Evolutionary conservation across 2,329 filamentous ascomycete genomes (phyloP), one percentile per base, ranked within the genome.

Genomic region (Aspergillus luchuensis): DNA sequence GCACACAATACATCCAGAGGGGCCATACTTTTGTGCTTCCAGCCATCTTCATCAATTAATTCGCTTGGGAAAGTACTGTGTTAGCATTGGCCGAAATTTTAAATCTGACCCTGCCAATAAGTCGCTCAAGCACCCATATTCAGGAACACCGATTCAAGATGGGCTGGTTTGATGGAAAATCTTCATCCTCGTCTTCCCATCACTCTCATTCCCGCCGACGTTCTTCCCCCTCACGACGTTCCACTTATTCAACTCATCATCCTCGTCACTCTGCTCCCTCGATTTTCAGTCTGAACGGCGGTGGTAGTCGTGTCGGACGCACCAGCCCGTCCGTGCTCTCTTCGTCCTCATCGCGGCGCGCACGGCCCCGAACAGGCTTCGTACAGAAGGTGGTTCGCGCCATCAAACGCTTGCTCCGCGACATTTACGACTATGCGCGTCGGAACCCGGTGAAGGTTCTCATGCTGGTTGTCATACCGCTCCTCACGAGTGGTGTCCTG

Each of bases 361-460:
- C 91, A 17, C 79, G 82, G 3, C 91, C 94, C 2, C 90, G 94
- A 67, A 84, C 87, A 62, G 89, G 88, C 71, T 97, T 96, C 80
- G 78, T 97, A 64, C 80, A 87, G 58, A 87, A 89, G 67, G 82
- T 92, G 50, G 84, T 91, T 75, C 85, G 86, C 76, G 89, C 91
- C 70, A 85, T 97, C 62, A 89, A 89, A 72, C 87, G 89, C 47
- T 85, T 97, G 63, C 80, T 97, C 59, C 89, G 90, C 71, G 89
- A 96, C 73, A 87, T 97, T 8, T 82, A 89, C 74, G 86, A 89
- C 74, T 96, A 94, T 79, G 90, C 91, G 70, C 89, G 91, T 73
- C 84, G 87, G 39, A 89, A 97, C 79, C 94, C 93, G 0, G 79
- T 92, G 72, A 96, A 96, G 79, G 91, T 96, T 51, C 91, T 97